Evolutionary conservation across 2,329 filamentous ascomycete genomes (phyloP).

Genomic region (Hypoxylon sp.): DNA sequence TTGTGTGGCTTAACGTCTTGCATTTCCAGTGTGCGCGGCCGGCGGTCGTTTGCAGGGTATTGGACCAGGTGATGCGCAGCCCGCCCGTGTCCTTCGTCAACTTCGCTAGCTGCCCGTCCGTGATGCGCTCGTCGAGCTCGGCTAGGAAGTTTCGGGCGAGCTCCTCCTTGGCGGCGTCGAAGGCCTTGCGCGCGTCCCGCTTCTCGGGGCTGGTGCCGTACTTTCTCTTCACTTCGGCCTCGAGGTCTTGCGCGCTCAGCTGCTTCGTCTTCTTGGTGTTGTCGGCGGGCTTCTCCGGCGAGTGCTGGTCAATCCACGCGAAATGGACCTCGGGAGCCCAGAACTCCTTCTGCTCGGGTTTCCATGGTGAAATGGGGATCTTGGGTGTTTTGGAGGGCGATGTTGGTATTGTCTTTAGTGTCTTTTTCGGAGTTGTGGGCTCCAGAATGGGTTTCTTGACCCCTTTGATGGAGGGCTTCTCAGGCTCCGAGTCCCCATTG

Average conservation of each 20-base stretch:
- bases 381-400: slow-evolving; percentile 47
- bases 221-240: slow-evolving; percentile 50
- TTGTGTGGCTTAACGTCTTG: slow-evolving; percentile 60
- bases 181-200: slow-evolving; percentile 68
- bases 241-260: slow-evolving; percentile 30
- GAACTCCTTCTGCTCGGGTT: slow-evolving; percentile 52
- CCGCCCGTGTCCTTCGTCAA: slow-evolving; percentile 76
- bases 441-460: slow-evolving; percentile 36
- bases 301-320: slow-evolving; percentile 53
- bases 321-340: slow-evolving; percentile 54
- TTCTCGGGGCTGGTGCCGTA: slow-evolving; percentile 53
- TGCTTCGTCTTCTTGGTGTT: slow-evolving; percentile 14
- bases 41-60: slow-evolving; percentile 83
- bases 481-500: slow-evolving; percentile 46
- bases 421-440: slow-evolving; percentile 49
- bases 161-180: slow-evolving; percentile 71
- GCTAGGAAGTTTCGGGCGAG: slow-evolving; percentile 74
- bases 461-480: slow-evolving; percentile 33
- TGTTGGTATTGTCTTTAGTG: slow-evolving; percentile 46
- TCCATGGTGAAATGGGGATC: slow-evolving; percentile 52
- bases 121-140: slow-evolving; percentile 77
- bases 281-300: slow-evolving; percentile 43
- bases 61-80: slow-evolving; percentile 79
- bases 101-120: slow-evolving; percentile 68
- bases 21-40: slow-evolving; percentile 80